Evolutionary conservation across 2,329 filamentous ascomycete genomes (phyloP).

Genomic region (Xylariaceae sp.): DNA sequence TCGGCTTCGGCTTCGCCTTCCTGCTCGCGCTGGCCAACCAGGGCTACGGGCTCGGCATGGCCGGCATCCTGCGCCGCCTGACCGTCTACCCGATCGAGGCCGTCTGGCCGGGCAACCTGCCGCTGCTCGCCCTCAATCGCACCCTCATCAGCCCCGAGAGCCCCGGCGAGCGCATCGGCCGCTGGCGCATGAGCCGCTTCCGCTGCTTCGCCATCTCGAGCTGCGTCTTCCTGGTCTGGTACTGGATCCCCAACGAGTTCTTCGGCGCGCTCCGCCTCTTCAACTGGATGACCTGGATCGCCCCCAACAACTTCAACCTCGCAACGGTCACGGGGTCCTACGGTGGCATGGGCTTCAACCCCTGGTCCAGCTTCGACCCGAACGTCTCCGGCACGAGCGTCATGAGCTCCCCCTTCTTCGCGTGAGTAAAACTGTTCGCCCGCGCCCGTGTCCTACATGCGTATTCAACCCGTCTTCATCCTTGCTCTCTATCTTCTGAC

Average conservation of each 20-base stretch:
- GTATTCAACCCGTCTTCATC: too few species aligned
- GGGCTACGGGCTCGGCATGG: conserved; percentile 36
- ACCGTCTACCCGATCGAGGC: conserved; percentile 30
- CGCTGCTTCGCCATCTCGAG: conserved; percentile 35
- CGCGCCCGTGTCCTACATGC: too few species aligned
- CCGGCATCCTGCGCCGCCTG: conserved; percentile 31
- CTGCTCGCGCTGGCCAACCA: conserved; percentile 33
- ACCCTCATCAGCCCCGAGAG: conserved; percentile 26
- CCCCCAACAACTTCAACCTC: conserved; percentile 35
- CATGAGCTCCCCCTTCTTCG: conserved; percentile 33
- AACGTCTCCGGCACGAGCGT: conserved; percentile 31
- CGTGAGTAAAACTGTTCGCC: too few species aligned
- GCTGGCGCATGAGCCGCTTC: conserved; percentile 37
- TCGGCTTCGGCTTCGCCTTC: conserved; percentile 27
- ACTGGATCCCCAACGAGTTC: conserved; percentile 40
- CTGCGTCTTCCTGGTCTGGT: conserved; percentile 36
- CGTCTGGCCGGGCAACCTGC: conserved; percentile 35
- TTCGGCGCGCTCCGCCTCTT: conserved; percentile 36
- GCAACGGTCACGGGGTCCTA: conserved; percentile 35
- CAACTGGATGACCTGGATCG: conserved; percentile 45
- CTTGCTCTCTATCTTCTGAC: too few species aligned
- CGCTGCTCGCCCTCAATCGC: conserved; percentile 28
- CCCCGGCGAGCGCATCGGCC: conserved; percentile 30
- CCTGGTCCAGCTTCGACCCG: conserved; percentile 43
- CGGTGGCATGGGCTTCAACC: conserved; percentile 39